Percentiles rank a stretch among this genome's conserved stretches.
These are phyloP conservation scores for Pichia sp. DNA, from an alignment of 1,139 yeast genomes.

Conservation along the genomic window DNA sequence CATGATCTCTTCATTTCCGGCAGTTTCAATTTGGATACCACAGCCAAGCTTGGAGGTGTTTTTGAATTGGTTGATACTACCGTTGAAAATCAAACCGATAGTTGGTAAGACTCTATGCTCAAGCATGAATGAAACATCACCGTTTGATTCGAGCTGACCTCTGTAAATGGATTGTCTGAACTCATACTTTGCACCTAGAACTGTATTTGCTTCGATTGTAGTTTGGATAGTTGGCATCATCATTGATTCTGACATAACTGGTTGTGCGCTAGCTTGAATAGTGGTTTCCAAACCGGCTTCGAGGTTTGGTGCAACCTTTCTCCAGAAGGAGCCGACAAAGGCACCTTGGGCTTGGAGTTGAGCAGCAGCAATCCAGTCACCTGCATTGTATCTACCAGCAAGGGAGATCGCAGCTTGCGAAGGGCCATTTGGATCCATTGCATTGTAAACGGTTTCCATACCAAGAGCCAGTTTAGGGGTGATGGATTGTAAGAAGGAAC, in stretches of 20 bases:
- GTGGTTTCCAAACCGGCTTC: conserved; percentile 97
- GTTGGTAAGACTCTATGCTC: conserved; percentile 95
- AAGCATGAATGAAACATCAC: conserved; percentile 85
- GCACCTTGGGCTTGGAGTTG: conserved; percentile 95
- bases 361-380: conserved; percentile 90
- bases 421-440: conserved; percentile 70
- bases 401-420: conserved; percentile 92
- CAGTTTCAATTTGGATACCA: conserved; percentile 91
- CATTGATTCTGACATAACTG: conserved; percentile 65
- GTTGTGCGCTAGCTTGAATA: conserved; percentile 71
- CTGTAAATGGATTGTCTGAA: conserved; percentile 95
- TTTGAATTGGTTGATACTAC: conserved; percentile 91
- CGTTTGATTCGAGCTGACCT: conserved; percentile 88
- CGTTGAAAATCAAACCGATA: conserved; percentile 81
- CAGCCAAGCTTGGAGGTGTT: conserved; percentile 82
- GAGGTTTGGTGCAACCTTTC: conserved; percentile 84
- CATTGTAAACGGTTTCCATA: conserved; percentile 86
- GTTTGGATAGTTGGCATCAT: conserved; percentile 77
- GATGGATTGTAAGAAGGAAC: conserved; percentile 83
- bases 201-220: conserved; percentile 83
- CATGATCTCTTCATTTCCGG: conserved; percentile 84
- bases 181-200: conserved; percentile 96
- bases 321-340: conserved; percentile 85
- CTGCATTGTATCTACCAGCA: conserved; percentile 83
- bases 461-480: conserved; percentile 84